Conservation (phyloP, 2,329 filamentous ascomycete genomes). For the Colletotrichum spinosum region DNA sequence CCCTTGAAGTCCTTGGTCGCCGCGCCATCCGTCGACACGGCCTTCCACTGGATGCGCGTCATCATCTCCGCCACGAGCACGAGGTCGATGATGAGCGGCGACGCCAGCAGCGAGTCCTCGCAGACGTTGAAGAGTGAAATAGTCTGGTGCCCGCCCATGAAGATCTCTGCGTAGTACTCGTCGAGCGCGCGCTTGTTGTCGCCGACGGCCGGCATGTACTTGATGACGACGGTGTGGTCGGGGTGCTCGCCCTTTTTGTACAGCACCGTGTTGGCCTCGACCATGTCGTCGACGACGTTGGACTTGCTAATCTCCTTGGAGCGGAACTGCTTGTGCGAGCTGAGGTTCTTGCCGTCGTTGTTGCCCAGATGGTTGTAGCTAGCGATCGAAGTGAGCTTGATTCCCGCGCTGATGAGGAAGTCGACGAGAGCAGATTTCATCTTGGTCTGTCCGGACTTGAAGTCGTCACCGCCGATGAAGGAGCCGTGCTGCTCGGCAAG, state of each 20-base stretch:
- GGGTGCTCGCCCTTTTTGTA: slow-evolving; percentile 95
- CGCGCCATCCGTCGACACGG: slow-evolving; percentile 62
- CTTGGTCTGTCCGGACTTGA: slow-evolving; percentile 99
- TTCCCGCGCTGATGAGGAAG: slow-evolving; percentile 97
- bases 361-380: slow-evolving; percentile 99
- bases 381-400: slow-evolving; percentile 98
- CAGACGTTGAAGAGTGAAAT: slow-evolving; percentile 99
- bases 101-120: slow-evolving; percentile 96
- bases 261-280: slow-evolving; percentile 90
- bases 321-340: slow-evolving; percentile 97
- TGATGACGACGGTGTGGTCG: slow-evolving; percentile 99
- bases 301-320: slow-evolving; percentile 99
- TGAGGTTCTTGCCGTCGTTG: slow-evolving; percentile 99
- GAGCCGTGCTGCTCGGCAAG: slow-evolving; percentile 87
- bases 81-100: slow-evolving; percentile 96
- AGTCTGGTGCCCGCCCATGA: slow-evolving; percentile 97
- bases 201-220: slow-evolving; percentile 99
- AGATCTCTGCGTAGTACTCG: slow-evolving; percentile 99
- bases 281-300: slow-evolving; percentile 99
- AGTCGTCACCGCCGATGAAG: slow-evolving; percentile 98
- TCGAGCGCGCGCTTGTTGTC: slow-evolving; percentile 99
- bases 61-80: slow-evolving; percentile 96
- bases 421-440: slow-evolving; percentile 99
- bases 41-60: slow-evolving; percentile 96
- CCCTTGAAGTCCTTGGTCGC: slow-evolving; percentile 80